Evolutionary conservation across 2,329 filamentous ascomycete species (phyloP), one percentile per base, ranked within the genome.

Genomic region (Sclerotinia minor): DNA sequence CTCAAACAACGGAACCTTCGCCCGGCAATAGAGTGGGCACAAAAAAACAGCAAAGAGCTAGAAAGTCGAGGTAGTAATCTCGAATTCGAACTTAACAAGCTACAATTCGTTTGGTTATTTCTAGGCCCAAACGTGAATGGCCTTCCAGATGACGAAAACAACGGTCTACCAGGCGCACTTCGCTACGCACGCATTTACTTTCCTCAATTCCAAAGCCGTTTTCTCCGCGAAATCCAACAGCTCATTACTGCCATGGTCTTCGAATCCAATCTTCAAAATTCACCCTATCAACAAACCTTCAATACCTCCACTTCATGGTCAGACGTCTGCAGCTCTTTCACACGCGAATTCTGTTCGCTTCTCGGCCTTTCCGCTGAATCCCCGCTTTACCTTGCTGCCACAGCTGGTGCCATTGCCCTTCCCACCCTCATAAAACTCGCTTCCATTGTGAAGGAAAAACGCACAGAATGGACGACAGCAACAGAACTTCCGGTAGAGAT

Each of bases 381-480:
- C 0, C 95, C 95, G 0, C 87, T 99, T 15, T 97, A 97, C 78
- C 88, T 97, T 38, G 94, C 95, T 59, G 90, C 91, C 2, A 98
- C 94, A 15, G 95, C 95, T 0, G 95, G 95, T 57, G 89, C 92
- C 13, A 95, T 99, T 61, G 94, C 95, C 0, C 83, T 99, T 0
- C 95, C 95, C 0, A 92, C 90, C 19, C 83, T 98, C 5, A 84
- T 96, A 73, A 99, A 98, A 79, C 89, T 96, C 76, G 92, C 92
- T 68, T 88, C 85, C 3, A 94, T 95, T 76, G 94, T 96, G 83
- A 91, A 91, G 74, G 89, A 92, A 73, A 94, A 94, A 79, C 89
- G 92, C 70, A 96, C 94, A 0, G 94, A 96, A 79, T 99, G 95
- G 95, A 97, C 94, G 0, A 94, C 92, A 5, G 86, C 91, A 69